These are phyloP conservation scores for Phytophthora capsici DNA, from an alignment of 352 stramenopile species.

Conservation along the genomic window DNA sequence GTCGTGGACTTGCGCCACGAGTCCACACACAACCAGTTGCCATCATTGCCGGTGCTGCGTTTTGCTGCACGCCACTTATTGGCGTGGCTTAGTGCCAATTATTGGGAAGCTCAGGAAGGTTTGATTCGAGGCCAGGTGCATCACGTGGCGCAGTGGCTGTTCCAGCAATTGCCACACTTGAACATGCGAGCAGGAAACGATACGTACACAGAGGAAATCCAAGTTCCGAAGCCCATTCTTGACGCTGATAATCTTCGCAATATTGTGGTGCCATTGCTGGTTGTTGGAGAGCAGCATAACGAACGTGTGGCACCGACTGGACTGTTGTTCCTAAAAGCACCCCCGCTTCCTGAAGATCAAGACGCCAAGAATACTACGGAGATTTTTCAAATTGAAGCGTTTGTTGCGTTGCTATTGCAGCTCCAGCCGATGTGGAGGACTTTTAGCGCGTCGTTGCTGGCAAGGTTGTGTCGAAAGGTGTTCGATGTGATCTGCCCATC, in stretches of 20 bases:
- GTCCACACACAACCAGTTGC: conserved; percentile 93
- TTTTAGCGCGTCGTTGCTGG: conserved; percentile 63
- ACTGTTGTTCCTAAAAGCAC: conserved; percentile 46
- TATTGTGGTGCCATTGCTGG: conserved; percentile 68
- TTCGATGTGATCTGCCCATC: conserved; percentile 28
- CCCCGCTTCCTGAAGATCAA: conserved; percentile 2
- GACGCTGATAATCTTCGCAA: conserved; percentile 65
- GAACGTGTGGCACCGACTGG: conserved; percentile 52
- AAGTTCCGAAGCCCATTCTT: conserved; percentile 15
- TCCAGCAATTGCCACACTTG: conserved; percentile 36
- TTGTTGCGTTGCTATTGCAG: conserved; percentile 54
- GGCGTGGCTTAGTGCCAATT: conserved; percentile 87
- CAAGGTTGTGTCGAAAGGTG: conserved; percentile 57
- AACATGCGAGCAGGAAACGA: neutral
- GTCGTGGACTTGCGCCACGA: conserved; percentile 94
- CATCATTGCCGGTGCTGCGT: conserved; percentile 87
- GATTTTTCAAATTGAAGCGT: conserved; percentile 36
- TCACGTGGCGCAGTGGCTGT: conserved; percentile 45
- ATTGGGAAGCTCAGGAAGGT: conserved; percentile 85
- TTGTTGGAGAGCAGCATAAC: conserved; percentile 60
- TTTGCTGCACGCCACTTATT: conserved; percentile 89
- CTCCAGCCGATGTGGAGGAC: conserved; percentile 57
- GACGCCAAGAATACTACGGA: conserved; percentile 6
- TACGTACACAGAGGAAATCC: conserved; percentile 4
- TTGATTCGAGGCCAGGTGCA: conserved; percentile 57